Base-by-base conservation (phyloP, 2,329 filamentous ascomycete genomes). In the Plectosphaerella plurivora region DNA sequence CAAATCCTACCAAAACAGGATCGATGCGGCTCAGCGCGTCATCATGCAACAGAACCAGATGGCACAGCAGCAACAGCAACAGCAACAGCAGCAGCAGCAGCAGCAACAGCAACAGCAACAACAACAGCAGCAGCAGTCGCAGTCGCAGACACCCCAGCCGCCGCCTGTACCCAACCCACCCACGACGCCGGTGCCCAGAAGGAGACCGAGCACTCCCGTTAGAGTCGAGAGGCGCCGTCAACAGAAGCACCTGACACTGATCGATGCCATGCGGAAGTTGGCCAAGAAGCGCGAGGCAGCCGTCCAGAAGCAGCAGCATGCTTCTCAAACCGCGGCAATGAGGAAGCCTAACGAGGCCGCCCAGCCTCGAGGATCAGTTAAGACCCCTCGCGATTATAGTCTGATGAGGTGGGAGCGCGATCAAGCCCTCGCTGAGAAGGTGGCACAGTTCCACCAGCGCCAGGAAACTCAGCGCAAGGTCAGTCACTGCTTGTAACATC, bases 241-340 rank as follows among this genome's bases (percentile, higher is more conserved):
- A 57, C 89, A 91, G 57, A 90, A 91, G 64, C 90, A 97, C 64
- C 75, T 97, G 53, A 89, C 88, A 45, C 79, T 97, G 62, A 86
- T 99, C 59, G 93, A 97, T 69, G 89, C 89, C 3, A 97, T 97
- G 90, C 84, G 92, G 42, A 99, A 97, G 67, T 70, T 96, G 47
- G 92, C 92, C 1, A 95, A 96, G 76, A 97, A 97, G 71, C 84
- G 93, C 24, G 94, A 99, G 71, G 88, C 88, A 11, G 80, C 83
- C 24, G 75, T 84, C 25, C 91, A 94, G 65, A 97, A 97, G 73
- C 89, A 94, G 65, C 88, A 93, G 64, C 91, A 97, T 65, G 81
- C 84, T 54, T 82, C 86, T 11, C 82, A 83, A 56, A 82, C 91
- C 52, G 89, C 90, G 47, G 88, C 88, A 33, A 84, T 90, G 68